These are phyloP conservation scores for Blastomyces silverae DNA, from an alignment of 2,329 filamentous ascomycete genomes.

Conservation along the genomic window DNA sequence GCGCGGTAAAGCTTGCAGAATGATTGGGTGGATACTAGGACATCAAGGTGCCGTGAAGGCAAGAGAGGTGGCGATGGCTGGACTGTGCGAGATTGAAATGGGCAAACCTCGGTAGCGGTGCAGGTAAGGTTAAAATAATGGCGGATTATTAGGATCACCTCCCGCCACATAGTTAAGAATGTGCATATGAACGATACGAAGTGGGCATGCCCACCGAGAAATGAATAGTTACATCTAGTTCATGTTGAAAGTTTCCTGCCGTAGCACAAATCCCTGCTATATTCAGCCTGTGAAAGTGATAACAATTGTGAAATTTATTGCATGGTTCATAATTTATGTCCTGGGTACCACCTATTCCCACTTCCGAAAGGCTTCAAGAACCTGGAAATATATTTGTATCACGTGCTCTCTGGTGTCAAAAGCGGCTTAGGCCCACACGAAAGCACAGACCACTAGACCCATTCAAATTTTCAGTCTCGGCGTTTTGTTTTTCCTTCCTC, in stretches of 20 bases:
- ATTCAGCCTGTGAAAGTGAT: neutral
- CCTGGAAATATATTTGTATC: neutral
- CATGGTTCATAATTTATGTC: neutral
- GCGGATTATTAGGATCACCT: neutral
- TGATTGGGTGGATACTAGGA: neutral
- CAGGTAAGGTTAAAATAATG: neutral
- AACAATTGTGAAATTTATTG: neutral
- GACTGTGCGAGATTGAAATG: neutral
- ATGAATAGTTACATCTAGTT: no score
- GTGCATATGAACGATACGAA: neutral
- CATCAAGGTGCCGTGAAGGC: neutral
- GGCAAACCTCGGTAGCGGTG: neutral
- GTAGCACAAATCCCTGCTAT: neutral
- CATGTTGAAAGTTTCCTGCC: neutral
- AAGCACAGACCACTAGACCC: neutral
- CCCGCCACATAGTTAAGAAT: neutral
- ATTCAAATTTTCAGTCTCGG: slow-evolving; percentile 12
- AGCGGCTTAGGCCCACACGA: neutral
- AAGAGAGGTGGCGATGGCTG: neutral
- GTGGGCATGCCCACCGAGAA: neutral
- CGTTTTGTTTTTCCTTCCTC: slow-evolving; percentile 11
- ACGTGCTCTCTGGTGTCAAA: neutral
- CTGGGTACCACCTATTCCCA: neutral
- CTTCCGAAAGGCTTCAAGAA: neutral
- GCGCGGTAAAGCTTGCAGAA: neutral